A percentile compares a stretch with the other conserved stretches of the same genome.
phyloP scores from a whole-genome alignment of 179 eudicot genomes.

The Sideroxylon spinosum region DNA sequence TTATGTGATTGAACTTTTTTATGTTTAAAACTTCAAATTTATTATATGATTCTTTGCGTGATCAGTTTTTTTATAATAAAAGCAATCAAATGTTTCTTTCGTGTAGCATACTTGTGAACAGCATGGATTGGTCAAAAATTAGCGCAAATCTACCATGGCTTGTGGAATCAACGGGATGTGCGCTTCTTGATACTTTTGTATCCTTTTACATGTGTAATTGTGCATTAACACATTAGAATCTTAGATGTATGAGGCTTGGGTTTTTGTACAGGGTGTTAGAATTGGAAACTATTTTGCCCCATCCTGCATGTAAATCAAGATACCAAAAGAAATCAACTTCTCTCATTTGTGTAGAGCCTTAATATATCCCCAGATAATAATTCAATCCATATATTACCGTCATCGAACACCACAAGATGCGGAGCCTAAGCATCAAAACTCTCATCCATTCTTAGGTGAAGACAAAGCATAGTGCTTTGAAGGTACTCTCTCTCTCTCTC shows the following conservation, averaged over 20 bases:
- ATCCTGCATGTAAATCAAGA: not conserved
- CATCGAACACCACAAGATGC: slow-evolving; percentile 20
- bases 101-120: slow-evolving; percentile 66
- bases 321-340: not conserved
- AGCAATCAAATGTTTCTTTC: not conserved
- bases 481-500: slow-evolving; percentile 11
- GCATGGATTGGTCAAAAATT: slow-evolving; percentile 70
- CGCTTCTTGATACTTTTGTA: slow-evolving; percentile 69
- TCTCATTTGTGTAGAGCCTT: slow-evolving; percentile 22
- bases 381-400: slow-evolving; percentile 55
- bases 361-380: slow-evolving; percentile 42
- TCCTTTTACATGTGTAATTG: slow-evolving; percentile 38
- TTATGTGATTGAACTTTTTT: not conserved
- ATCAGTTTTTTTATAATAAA: no score
- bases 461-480: not conserved
- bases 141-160: slow-evolving; percentile 77
- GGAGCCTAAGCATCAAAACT: slow-evolving; percentile 16
- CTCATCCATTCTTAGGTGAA: slow-evolving; percentile 9
- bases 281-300: slow-evolving; percentile 1
- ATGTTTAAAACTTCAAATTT: not conserved
- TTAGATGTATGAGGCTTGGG: not conserved
- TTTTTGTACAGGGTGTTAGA: not conserved
- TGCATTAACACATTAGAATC: slow-evolving; percentile 1
- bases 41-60: no score
- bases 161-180: slow-evolving; percentile 79